A percentile compares a stretch with the other conserved stretches of the same genome.
These are phyloP conservation scores for Durio zibethinus DNA, from an alignment of 345 rosid species.

Conservation along the genomic window DNA sequence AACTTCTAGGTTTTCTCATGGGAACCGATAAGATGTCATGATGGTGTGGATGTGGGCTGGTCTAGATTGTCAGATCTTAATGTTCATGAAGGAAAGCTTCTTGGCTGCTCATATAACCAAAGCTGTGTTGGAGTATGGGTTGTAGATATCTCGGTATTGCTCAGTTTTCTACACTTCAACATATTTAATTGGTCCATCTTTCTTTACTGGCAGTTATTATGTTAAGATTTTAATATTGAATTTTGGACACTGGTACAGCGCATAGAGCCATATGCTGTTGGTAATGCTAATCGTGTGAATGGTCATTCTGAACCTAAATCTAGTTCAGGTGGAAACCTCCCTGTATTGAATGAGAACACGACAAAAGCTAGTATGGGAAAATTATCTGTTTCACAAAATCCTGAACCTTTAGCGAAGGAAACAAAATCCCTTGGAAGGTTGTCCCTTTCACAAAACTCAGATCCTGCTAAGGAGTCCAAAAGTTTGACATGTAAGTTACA, in stretches of 20 bases:
- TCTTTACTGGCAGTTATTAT: constrained; percentile 20
- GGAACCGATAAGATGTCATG: constrained; percentile 91
- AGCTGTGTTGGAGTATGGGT: constrained; percentile 98
- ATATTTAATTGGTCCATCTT: constrained; percentile 10
- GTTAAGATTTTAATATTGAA: constrained; percentile 19
- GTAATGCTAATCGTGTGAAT: constrained; percentile 41
- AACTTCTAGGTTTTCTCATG: constrained; percentile 74
- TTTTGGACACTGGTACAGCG: constrained; percentile 40
- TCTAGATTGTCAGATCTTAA: constrained; percentile 88
- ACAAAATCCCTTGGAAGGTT: constrained; percentile 74
- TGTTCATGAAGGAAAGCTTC: constrained; percentile 95
- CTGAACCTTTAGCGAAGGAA: constrained; percentile 56
- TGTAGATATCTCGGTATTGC: constrained; percentile 82
- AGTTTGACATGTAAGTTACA: constrained; percentile 48
- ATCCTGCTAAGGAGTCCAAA: constrained; percentile 66
- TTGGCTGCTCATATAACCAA: constrained; percentile 95
- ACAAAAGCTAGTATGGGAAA: constrained; percentile 49
- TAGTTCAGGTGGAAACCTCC: constrained; percentile 47
- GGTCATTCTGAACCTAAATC: constrained; percentile 60
- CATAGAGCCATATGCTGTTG: constrained; percentile 65
- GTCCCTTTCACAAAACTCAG: constrained; percentile 77
- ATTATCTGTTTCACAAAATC: constrained; percentile 48
- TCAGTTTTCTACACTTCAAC: neutral
- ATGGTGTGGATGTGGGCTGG: constrained; percentile 96
- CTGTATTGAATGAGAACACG: constrained; percentile 51